Evolutionary conservation across 441 rosid species (phyloP).

Genomic region (Jatropha podagrica): DNA sequence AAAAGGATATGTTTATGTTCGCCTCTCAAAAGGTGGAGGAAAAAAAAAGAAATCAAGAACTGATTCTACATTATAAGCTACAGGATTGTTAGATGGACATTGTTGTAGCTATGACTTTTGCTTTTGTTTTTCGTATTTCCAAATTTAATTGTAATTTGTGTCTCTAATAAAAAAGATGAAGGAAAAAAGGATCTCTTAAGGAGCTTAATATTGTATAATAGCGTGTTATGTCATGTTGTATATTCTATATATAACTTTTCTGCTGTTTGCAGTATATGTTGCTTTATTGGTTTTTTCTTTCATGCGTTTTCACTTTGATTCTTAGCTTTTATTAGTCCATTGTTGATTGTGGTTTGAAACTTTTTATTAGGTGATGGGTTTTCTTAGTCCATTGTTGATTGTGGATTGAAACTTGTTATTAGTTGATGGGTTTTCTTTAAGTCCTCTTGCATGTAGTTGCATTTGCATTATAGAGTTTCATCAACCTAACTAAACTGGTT

Average conservation of each 20-base stretch:
- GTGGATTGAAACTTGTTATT: background rate
- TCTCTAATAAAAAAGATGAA: background rate
- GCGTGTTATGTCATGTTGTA: background rate
- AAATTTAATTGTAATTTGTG: too few relatives aligned
- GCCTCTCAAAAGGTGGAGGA: background rate
- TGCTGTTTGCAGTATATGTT: background rate
- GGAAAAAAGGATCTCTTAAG: background rate
- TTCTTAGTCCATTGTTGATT: background rate
- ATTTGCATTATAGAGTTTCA: background rate
- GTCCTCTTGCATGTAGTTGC: background rate
- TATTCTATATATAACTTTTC: background rate
- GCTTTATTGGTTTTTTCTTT: background rate
- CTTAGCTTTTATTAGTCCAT: too few relatives aligned
- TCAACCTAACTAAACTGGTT: background rate
- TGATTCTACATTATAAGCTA: background rate
- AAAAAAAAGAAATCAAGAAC: too few relatives aligned
- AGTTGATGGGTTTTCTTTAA: conserved; percentile 6
- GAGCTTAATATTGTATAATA: background rate
- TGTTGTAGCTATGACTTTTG: too few relatives aligned
- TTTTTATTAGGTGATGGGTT: too few relatives aligned
- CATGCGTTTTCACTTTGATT: background rate
- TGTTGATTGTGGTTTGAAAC: too few relatives aligned
- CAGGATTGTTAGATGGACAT: background rate
- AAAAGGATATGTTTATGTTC: background rate
- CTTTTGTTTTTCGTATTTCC: too few relatives aligned